phyloP scores from a whole-genome alignment of 2,329 filamentous ascomycete species.

The Venturiaceae sp. region DNA sequence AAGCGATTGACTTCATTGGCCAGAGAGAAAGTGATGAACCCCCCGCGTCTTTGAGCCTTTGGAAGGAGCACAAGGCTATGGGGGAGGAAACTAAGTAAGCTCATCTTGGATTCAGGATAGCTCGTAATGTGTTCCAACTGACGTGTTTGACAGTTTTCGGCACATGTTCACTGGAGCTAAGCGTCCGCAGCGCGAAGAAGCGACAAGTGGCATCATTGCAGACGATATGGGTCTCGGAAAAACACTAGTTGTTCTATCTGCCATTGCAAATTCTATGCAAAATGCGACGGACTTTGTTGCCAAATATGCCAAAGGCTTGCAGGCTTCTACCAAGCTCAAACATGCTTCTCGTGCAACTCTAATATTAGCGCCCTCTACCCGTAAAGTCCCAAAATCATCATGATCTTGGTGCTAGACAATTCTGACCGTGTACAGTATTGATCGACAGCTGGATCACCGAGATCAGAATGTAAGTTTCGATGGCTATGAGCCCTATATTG shows the following conservation, averaged over 20 bases:
- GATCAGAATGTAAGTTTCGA: constrained; percentile 12
- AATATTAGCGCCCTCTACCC: constrained; percentile 74
- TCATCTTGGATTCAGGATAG: background rate
- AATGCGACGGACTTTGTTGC: constrained; percentile 6
- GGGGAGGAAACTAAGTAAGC: background rate
- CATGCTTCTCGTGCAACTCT: constrained; percentile 93
- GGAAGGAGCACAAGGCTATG: background rate
- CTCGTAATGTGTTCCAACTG: background rate
- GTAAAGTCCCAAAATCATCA: constrained; percentile 82
- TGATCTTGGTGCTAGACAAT: constrained; percentile 93
- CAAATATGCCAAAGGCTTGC: background rate
- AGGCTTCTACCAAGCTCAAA: constrained; percentile 52
- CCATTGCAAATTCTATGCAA: constrained; percentile 11
- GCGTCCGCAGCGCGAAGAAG: constrained; percentile 7
- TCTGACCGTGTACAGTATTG: constrained; percentile 69
- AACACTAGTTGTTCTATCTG: constrained; percentile 8
- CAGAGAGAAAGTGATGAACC: constrained; percentile 1
- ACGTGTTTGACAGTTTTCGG: constrained; percentile 10
- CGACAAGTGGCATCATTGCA: constrained; percentile 14
- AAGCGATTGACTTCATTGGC: background rate
- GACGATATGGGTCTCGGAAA: constrained; percentile 19
- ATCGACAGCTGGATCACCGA: constrained; percentile 23
- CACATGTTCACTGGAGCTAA: constrained; percentile 12
- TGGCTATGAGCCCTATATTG: constrained; percentile 1
- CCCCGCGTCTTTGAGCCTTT: background rate